Evolutionary conservation across 139 green algal genomes (phyloP).

Genomic region (Astrephomene gubernaculifera): DNA sequence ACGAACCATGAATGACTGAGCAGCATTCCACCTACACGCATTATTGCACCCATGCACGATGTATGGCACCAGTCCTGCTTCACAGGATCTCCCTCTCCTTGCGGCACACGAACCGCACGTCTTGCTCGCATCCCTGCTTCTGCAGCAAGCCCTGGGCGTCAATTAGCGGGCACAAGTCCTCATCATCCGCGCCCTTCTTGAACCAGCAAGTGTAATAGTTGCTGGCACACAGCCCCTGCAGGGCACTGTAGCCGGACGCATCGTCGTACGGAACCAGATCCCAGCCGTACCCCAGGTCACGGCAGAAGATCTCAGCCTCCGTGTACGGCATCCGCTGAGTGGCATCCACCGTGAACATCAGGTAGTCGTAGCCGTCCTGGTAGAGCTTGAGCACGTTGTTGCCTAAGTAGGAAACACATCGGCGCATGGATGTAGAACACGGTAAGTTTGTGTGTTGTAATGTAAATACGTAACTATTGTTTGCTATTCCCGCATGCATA

Average conservation of each 20-base stretch:
- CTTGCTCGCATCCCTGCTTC: neutral
- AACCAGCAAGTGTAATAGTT: constrained; percentile 12
- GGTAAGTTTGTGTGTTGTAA: too few relatives aligned
- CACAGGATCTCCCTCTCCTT: too few relatives aligned
- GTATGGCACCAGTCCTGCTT: too few relatives aligned
- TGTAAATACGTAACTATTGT: too few relatives aligned
- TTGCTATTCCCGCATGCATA: too few relatives aligned
- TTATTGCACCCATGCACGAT: too few relatives aligned
- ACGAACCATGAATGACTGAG: too few relatives aligned
- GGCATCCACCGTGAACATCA: neutral
- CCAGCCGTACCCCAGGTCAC: too few relatives aligned
- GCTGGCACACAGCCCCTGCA: neutral
- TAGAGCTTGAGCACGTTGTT: neutral
- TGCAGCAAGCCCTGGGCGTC: neutral
- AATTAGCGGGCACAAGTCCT: neutral
- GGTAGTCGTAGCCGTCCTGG: neutral
- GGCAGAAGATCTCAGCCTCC: too few relatives aligned
- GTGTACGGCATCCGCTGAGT: neutral
- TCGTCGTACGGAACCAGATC: neutral
- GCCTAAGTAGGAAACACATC: neutral
- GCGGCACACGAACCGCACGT: constrained; percentile 1
- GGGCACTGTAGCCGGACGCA: neutral
- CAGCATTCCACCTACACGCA: too few relatives aligned
- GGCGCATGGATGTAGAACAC: neutral
- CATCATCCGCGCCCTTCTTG: neutral